Evolutionary conservation across 2,329 filamentous ascomycete genomes (phyloP).

Genomic region (Aspergillus jensenii): DNA sequence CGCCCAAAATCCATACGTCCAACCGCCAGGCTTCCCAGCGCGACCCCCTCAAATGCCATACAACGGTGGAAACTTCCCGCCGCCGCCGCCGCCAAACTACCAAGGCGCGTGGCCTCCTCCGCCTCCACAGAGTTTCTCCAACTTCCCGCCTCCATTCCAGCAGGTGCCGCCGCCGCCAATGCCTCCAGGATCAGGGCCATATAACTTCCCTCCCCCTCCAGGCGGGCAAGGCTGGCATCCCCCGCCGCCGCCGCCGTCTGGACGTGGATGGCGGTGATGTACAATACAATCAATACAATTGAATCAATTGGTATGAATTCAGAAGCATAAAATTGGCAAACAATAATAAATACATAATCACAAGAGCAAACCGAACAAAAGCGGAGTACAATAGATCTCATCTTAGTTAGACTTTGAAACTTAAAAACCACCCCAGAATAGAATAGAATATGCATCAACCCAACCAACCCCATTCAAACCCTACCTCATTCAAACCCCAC

Average conservation of each 20-base stretch:
- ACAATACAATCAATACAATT: not conserved
- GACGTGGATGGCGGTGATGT: slow-evolving; percentile 19
- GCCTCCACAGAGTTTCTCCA: slow-evolving; percentile 27
- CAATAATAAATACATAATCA: not conserved
- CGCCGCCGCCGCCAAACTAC: slow-evolving; percentile 35
- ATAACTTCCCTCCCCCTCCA: slow-evolving; percentile 32
- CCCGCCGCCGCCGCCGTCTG: slow-evolving; percentile 1
- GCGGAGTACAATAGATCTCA: no score
- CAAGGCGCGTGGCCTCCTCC: slow-evolving; percentile 36
- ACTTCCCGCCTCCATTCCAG: slow-evolving; percentile 26
- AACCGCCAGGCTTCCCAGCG: slow-evolving; percentile 9
- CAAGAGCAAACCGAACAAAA: no score
- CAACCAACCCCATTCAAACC: no score
- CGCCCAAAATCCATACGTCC: not conserved
- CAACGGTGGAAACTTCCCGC: slow-evolving; percentile 12
- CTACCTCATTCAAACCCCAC: no score
- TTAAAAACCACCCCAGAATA: no score
- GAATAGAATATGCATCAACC: no score
- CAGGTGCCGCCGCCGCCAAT: slow-evolving; percentile 8
- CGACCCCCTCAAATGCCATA: slow-evolving; percentile 20
- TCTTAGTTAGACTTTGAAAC: no score
- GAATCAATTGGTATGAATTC: not conserved
- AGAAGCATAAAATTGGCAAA: not conserved
- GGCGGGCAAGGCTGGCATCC: slow-evolving; percentile 24
- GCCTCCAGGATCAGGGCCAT: slow-evolving; percentile 21